A percentile compares a stretch with the other conserved stretches of the same genome.
Evolutionary conservation across 345 rosid species (phyloP).

Genomic region (Reutealis trisperma): DNA sequence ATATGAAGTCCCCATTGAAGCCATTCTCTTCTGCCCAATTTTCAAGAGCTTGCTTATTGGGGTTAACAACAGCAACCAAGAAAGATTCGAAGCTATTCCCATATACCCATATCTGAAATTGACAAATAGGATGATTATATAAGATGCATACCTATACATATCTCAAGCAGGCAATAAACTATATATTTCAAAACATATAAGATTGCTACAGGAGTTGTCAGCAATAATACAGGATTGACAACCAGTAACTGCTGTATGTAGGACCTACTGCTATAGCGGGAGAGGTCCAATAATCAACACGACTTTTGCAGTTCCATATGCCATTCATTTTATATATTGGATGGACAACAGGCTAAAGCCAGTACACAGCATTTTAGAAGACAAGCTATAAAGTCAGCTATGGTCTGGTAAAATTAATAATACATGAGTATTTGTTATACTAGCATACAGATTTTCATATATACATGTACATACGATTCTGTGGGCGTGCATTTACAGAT

Average conservation of each 20-base stretch:
- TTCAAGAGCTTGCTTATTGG: constrained; percentile 73
- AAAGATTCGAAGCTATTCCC: constrained; percentile 95
- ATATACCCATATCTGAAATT: constrained; percentile 83
- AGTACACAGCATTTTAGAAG: not conserved
- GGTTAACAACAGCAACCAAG: constrained; percentile 87
- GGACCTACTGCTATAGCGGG: not conserved
- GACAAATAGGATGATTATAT: constrained; percentile 4
- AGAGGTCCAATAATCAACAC: not conserved
- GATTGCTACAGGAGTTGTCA: not conserved
- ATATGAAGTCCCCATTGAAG: constrained; percentile 60
- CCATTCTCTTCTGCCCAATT: constrained; percentile 74
- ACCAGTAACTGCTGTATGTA: not conserved
- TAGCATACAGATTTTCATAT: too few species aligned
- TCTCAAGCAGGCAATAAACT: not conserved
- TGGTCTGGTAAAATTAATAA: too few species aligned
- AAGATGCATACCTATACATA: not conserved
- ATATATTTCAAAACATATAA: too few species aligned
- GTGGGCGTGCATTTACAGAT: too few species aligned
- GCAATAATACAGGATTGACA: not conserved
- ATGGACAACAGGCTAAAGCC: not conserved
- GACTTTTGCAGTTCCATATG: not conserved
- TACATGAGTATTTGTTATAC: too few species aligned
- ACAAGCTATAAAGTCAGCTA: not conserved
- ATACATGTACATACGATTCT: too few species aligned
- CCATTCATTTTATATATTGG: not conserved